These are phyloP conservation scores for Patellifolia procumbens DNA, from an alignment of 179 eudicot species.

Conservation along the genomic window DNA sequence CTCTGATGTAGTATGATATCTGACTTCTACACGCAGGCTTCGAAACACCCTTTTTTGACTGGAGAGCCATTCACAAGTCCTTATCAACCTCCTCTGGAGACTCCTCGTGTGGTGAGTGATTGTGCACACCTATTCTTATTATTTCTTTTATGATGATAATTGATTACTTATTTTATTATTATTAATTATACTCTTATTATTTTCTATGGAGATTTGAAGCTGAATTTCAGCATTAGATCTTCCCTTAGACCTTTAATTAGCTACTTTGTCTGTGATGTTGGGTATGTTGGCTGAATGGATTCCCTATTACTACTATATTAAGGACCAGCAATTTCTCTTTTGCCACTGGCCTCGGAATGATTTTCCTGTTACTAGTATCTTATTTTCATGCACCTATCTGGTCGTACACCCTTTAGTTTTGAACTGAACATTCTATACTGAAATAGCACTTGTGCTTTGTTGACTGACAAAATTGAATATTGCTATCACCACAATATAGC, in stretches of 20 bases:
- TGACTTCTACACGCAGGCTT: conserved; percentile 61
- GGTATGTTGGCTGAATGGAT: not conserved
- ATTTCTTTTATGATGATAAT: not conserved
- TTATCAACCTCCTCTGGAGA: conserved; percentile 48
- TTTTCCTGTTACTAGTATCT: not conserved
- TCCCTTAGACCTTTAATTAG: not conserved
- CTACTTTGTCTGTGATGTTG: not conserved
- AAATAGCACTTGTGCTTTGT: not conserved
- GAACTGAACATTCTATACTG: not conserved
- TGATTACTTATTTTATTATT: not conserved
- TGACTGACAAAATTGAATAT: not conserved
- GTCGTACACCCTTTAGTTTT: not conserved
- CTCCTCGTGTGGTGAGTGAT: conserved; percentile 35
- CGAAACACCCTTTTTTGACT: conserved; percentile 91
- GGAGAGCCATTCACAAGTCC: conserved; percentile 95
- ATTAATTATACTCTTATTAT: too few relatives aligned
- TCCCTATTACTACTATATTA: not conserved
- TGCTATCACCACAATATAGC: not conserved
- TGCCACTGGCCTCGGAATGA: not conserved
- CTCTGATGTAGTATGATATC: not conserved
- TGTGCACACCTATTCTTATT: not conserved
- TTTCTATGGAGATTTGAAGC: not conserved
- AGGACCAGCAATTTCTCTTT: not conserved
- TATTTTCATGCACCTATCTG: not conserved
- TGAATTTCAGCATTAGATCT: not conserved